Evolutionary conservation across 768 basidiomycete species (phyloP), one percentile per base, ranked within the genome.

Genomic region (Trametes coccinea): DNA sequence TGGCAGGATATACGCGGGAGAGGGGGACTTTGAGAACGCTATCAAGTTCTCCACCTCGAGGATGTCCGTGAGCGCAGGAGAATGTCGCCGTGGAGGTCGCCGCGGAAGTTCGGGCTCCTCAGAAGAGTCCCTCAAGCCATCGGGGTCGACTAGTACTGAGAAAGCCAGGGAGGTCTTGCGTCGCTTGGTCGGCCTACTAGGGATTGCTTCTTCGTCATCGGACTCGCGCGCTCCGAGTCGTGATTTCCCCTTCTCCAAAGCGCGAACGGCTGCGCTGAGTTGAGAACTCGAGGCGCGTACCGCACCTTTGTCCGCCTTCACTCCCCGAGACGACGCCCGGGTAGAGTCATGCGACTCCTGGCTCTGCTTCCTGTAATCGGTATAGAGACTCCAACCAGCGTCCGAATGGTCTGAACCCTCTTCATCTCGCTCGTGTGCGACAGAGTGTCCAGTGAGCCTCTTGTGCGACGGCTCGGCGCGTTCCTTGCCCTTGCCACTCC

Each of bases 101-200:
- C 54, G 47, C 7, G 54, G 54, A 2, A 56, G 44, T 3, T 47
- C 54, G 14, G 45, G 45, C 33, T 56, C 54, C 29, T 46, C 54
- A 5, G n/a, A 10, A 8, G 45, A 37, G 17, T 56, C 54, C 13
- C 31, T 56, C 16, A 46, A 11, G 1, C 27, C n/a, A 30, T 37
- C 54, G 31, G 34, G 3, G 2, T 37, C 41, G 33, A 37, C 33
- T 22, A 22, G 22, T 22, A 22, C 22, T 8, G 45, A 4, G 17
- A 14, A 9, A 4, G 10, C 45, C n/a, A 30, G 54, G 17, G 45
- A 9, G 2, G 44, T 56, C 45, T 47, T 56, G 44, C 45, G 45
- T 7, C 54, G 54, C 33, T 47, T 56, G 3, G 44, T 10, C 7
- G 31, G 44, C 9, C 33, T 34, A 13, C 17, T 29, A 9, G 31